phyloP scores from a whole-genome alignment of 306 rosid species.

The Malus fusca region DNA sequence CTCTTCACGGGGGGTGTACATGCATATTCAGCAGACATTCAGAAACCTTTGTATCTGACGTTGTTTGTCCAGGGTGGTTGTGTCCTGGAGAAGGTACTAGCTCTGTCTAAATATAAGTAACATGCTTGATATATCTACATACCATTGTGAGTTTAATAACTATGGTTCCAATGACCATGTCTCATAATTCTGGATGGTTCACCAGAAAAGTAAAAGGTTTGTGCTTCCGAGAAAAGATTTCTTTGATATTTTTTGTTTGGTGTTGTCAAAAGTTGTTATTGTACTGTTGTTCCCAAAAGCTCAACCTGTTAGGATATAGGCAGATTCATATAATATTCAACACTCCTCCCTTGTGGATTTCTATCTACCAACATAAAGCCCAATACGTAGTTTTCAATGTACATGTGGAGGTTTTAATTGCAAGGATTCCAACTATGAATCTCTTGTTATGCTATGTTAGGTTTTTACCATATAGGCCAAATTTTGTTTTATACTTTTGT shows the following conservation, averaged over 20 bases:
- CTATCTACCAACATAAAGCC: background rate
- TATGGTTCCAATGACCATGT: conserved; percentile 41
- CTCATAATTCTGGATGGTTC: conserved; percentile 85
- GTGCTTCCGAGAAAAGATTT: conserved; percentile 8
- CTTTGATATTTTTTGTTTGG: background rate
- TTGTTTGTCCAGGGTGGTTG: conserved; percentile 80
- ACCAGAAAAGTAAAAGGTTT: conserved; percentile 74
- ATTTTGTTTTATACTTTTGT: too few species aligned
- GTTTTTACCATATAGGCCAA: background rate
- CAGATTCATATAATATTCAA: background rate
- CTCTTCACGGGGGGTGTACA: conserved; percentile 70
- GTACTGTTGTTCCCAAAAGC: background rate
- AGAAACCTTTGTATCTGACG: conserved; percentile 68
- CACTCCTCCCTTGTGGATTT: too few species aligned
- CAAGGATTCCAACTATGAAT: background rate
- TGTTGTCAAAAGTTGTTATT: background rate
- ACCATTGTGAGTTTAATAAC: background rate
- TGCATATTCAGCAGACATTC: conserved; percentile 80
- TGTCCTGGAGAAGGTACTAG: conserved; percentile 82
- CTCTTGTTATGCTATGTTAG: background rate
- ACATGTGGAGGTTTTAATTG: background rate
- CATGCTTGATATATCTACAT: background rate
- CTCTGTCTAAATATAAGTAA: conserved; percentile 6
- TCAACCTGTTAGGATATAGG: background rate
- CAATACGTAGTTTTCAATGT: background rate